Conservation (phyloP, 345 rosid species). For the Eucalyptus polybractea region DNA sequence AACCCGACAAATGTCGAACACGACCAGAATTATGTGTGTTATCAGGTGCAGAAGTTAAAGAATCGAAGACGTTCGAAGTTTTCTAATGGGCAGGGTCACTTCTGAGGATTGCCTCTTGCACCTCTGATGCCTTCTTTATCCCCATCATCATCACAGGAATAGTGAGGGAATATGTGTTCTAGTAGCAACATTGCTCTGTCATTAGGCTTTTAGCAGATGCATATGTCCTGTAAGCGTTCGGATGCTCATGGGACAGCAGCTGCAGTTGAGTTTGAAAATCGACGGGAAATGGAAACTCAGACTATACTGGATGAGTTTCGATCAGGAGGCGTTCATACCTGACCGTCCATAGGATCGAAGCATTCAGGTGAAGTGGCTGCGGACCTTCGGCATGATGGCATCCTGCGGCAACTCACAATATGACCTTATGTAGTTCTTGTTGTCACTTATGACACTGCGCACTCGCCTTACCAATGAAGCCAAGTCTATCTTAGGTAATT, state of each 20-base stretch:
- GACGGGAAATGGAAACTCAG: background rate
- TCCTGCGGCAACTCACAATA: background rate
- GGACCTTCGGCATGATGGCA: background rate
- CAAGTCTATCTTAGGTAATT: background rate
- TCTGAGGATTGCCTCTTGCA: background rate
- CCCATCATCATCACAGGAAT: background rate
- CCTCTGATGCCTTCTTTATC: background rate
- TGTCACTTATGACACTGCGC: background rate
- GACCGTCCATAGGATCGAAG: background rate
- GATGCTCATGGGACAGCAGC: background rate
- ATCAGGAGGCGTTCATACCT: background rate
- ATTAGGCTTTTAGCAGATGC: background rate
- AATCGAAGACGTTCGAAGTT: background rate
- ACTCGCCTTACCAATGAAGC: background rate
- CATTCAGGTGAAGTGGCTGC: background rate
- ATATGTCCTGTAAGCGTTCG: background rate
- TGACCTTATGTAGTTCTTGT: background rate
- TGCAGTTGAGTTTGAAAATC: background rate
- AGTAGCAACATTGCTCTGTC: background rate
- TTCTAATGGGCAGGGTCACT: background rate
- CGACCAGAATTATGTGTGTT: background rate
- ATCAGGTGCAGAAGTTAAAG: background rate
- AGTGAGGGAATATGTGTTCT: background rate
- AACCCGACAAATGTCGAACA: background rate
- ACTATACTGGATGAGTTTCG: background rate